Percentiles rank a stretch among this genome's conserved stretches.
Conservation (phyloP, 1,284 basidiomycete genomes). For the Melanopsichium pennsylvanicum region DNA sequence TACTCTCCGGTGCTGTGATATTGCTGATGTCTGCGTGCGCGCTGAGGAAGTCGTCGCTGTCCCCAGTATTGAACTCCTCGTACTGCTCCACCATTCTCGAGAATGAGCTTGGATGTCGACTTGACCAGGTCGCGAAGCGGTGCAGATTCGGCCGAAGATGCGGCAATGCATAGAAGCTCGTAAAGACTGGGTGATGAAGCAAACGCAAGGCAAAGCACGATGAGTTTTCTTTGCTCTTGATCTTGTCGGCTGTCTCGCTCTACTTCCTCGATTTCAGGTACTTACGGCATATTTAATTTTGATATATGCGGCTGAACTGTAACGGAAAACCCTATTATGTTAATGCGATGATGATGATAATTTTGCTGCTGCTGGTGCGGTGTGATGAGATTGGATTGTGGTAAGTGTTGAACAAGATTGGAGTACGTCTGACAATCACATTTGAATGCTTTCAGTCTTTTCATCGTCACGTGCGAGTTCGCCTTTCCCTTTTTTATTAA, state of each 20-base stretch:
- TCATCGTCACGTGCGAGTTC: conserved; percentile 22
- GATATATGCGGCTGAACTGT: not conserved
- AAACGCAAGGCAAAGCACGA: too few relatives aligned
- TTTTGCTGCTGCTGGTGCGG: not conserved
- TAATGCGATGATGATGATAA: not conserved
- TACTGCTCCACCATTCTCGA: conserved; percentile 81
- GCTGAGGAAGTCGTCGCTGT: conserved; percentile 76
- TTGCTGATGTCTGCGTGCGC: conserved; percentile 76
- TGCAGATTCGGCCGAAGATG: conserved; percentile 59
- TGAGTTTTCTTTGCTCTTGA: too few relatives aligned
- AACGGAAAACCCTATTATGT: too few relatives aligned
- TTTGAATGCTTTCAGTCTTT: not conserved
- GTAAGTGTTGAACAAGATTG: not conserved
- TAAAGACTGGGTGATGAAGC: conserved; percentile 51
- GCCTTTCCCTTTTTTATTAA: not conserved
- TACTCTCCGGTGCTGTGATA: conserved; percentile 78
- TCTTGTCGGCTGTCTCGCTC: too few relatives aligned
- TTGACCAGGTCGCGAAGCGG: conserved; percentile 80
- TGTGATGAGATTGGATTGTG: not conserved
- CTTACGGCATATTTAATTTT: conserved; percentile 36
- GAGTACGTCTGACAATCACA: too few relatives aligned
- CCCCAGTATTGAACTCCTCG: conserved; percentile 80
- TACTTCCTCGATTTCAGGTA: not conserved
- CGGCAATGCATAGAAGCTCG: conserved; percentile 64
- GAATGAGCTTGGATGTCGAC: conserved; percentile 76